Percentiles rank a stretch among this genome's conserved stretches.
Evolutionary conservation across 768 basidiomycete species (phyloP).

Genomic region (Phylloporus arenicola): DNA sequence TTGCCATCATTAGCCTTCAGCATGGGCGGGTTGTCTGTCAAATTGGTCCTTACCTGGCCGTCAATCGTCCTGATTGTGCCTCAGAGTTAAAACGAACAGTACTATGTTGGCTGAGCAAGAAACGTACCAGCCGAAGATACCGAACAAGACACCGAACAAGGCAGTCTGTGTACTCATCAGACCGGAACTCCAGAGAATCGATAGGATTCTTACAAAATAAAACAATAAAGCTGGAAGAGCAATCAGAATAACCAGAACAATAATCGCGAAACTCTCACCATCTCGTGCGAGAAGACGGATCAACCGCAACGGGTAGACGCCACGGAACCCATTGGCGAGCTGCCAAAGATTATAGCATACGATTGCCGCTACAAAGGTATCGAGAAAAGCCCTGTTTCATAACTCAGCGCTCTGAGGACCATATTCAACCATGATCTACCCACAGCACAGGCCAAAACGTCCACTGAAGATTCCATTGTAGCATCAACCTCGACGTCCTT

Average conservation of each 20-base stretch:
- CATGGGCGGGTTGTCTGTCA: background rate
- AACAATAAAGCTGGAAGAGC: conserved; percentile 11
- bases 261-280: conserved; percentile 8
- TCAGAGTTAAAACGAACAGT: background rate
- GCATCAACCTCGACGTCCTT: background rate
- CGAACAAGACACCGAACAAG: conserved; percentile 6
- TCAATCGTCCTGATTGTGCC: conserved; percentile 5
- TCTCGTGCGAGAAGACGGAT: conserved; percentile 18
- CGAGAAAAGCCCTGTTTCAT: conserved; percentile 10
- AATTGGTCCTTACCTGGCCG: conserved; percentile 4
- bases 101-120: too few species aligned
- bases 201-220: conserved; percentile 11
- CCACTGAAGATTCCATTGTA: background rate
- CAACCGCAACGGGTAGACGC: conserved; percentile 1
- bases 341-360: background rate
- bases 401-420: background rate
- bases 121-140: conserved; percentile 17
- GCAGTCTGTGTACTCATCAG: conserved; percentile 8
- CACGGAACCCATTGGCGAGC: background rate
- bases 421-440: background rate
- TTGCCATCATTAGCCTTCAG: background rate
- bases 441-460: conserved; percentile 8
- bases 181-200: too few species aligned
- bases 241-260: background rate
- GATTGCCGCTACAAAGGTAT: background rate